Evolutionary conservation across 1,284 basidiomycete genomes (phyloP), one percentile per base, ranked within the genome.

Genomic region (Pyrrhoderma lamaoense): DNA sequence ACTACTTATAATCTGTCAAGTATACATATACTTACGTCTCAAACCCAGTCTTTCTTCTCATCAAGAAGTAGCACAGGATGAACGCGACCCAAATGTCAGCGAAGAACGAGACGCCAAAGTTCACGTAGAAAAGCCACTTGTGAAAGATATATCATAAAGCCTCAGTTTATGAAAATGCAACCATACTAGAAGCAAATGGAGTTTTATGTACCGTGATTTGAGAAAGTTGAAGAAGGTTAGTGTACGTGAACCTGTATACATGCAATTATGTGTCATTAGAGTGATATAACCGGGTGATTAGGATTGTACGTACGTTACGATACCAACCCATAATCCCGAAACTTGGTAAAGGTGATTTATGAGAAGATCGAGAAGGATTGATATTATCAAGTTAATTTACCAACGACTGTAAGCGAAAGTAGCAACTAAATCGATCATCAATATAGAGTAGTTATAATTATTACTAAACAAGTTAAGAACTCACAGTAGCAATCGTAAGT

Each of bases 71-170:
- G 23, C 53, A 54, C 27, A 54, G 22, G 14, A 49, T 21, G 16
- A 25, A 25, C 18, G 53, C 53, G 13, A 51, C 42, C 53, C 49
- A 54, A 8, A 54, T 8, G 36, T 54, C 53, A 21, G 53, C 53
- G n/a, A n/a, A n/a, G n/a, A n/a, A n/a, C 14, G 48, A 39, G 14
- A 54, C 53, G 13, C 43, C 49, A 3, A 54, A 35, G 19, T 42
- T 51, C 9, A 27, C 36, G 27, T 54, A 51, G 11, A 54, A 35
- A 9, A 54, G 16, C 53, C 48, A 51, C 53, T 54, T 11, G 19
- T 3, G n/a, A n/a, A n/a, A n/a, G n/a, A n/a, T n/a, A n/a, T n/a
- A n/a, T n/a, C n/a, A n/a, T n/a, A n/a, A n/a, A n/a, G n/a, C n/a
- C n/a, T n/a, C n/a, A n/a, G n/a, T n/a, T n/a, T n/a, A n/a, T n/a